Evolutionary conservation across 192 early-diverging fungal species (phyloP).

Genomic region (Mortierella claussenii): DNA sequence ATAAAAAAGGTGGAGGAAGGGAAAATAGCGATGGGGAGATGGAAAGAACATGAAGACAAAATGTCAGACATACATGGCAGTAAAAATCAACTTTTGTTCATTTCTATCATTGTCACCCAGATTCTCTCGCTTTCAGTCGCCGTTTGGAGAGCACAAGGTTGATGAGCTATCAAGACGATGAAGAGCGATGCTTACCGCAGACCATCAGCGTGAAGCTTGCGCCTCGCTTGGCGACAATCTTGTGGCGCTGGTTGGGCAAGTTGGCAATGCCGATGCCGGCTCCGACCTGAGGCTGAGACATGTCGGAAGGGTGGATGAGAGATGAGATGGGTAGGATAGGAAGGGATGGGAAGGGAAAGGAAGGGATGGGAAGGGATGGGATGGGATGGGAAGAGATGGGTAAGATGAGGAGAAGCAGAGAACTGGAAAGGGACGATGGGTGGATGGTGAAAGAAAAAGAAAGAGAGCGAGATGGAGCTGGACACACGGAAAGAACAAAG

Average conservation of each 20-base stretch:
- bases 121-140: not conserved
- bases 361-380: constrained; percentile 3
- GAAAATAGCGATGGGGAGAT: too few relatives aligned
- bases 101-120: not conserved
- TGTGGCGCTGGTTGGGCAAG: constrained; percentile 98
- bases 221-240: constrained; percentile 97
- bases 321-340: not conserved
- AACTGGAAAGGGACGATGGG: not conserved
- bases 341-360: constrained; percentile 1
- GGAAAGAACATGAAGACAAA: too few relatives aligned
- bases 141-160: too few relatives aligned
- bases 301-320: constrained; percentile 16
- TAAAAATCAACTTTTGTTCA: not conserved
- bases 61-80: too few relatives aligned
- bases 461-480: not conserved
- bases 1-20: too few relatives aligned
- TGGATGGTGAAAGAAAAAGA: not conserved
- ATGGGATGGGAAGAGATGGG: too few relatives aligned
- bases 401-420: constrained; percentile 11
- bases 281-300: constrained; percentile 56
- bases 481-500: not conserved
- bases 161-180: too few relatives aligned
- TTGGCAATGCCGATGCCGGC: constrained; percentile 94
- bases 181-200: constrained; percentile 79
- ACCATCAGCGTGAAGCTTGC: constrained; percentile 97